Evolutionary conservation across 768 basidiomycete genomes (phyloP), one percentile per base, ranked within the genome.

Genomic region (Tulasnella sp.): DNA sequence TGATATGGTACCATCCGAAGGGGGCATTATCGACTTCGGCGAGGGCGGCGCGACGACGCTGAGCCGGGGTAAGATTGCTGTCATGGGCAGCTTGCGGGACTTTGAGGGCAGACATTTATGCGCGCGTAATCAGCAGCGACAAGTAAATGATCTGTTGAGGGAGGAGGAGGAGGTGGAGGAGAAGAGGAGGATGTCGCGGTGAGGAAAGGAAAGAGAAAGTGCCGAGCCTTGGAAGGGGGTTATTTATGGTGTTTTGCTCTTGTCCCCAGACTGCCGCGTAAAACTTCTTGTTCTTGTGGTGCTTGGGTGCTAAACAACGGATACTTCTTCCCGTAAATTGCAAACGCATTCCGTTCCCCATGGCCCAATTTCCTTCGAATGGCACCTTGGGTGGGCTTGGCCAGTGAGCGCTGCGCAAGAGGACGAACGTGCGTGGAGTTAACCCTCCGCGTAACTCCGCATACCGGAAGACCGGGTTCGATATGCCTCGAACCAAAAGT

Each of bases 1-100:
- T 95, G 79, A 92, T 91, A 83, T 96, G 95, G 87, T 95, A 96
- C 91, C 92, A 93, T 9, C 93, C 92, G 86, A 97, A 97, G 68
- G 88, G 87, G 62, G 96, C 96, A 80, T 93, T 92, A 85, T 97
- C 96, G 80, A 97, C 90, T 84, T 97, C 94, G 18, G 92, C 89
- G 58, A 98, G 88, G 42, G 96, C 95, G 46, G 90, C 91, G 24
- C 93, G 89, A 81, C 96, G 91, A 74, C 91, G 90, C 84, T 93
- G 46, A 21, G 75, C 75, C n/a, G 42, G 6, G 14, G 75, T 52
- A 44, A 76, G 73, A 16, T 46, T 46, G 39, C 16, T 34, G 18
- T 68, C 31, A 10, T 68, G 27, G 27, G 62, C 62, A 34, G 62
- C 31, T 68, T 68, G 62, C 4, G 62, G 62, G 27, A 68, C 62